These are phyloP conservation scores for Sugiyamaella mastotermitis DNA, from an alignment of 805 yeast genomes.

Conservation along the genomic window DNA sequence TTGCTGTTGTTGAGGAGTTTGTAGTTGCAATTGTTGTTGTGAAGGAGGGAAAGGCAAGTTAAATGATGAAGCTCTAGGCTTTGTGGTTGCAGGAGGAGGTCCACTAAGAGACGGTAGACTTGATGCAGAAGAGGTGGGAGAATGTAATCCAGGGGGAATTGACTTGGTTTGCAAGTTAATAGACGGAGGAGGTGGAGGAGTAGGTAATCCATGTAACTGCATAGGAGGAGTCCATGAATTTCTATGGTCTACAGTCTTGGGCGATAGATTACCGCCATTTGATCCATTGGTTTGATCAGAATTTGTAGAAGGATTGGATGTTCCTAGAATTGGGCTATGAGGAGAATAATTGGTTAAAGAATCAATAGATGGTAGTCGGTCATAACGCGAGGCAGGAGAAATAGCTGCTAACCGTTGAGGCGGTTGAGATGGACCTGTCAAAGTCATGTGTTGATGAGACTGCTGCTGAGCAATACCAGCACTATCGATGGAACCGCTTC, in stretches of 20 bases:
- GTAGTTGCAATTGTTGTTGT: too few relatives aligned
- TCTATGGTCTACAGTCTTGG: constrained; percentile 2
- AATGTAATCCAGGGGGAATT: background rate
- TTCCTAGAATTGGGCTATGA: background rate
- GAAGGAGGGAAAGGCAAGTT: constrained; percentile 7
- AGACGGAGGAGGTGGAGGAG: constrained; percentile 6
- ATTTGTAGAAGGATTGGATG: too few relatives aligned
- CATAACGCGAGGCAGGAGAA: constrained; percentile 6
- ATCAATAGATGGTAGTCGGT: constrained; percentile 24
- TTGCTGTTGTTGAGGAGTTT: too few relatives aligned
- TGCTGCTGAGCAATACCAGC: background rate
- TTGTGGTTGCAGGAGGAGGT: constrained; percentile 1
- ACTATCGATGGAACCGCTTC: background rate
- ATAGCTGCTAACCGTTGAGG: constrained; percentile 1
- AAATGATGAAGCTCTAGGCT: constrained; percentile 9
- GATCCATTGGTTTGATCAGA: background rate
- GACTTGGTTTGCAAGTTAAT: background rate
- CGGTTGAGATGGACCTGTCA: background rate
- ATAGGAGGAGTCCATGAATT: constrained; percentile 4
- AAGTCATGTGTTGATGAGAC: background rate
- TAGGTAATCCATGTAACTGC: constrained; percentile 6
- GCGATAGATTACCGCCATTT: constrained; percentile 2
- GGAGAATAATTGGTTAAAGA: constrained; percentile 14
- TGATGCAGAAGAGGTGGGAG: constrained; percentile 3
- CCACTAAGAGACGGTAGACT: constrained; percentile 1